A percentile compares a stretch with the other conserved stretches of the same genome.
These are phyloP conservation scores for Penicillium paradoxum DNA, from an alignment of 495 filamentous ascomycete species.

Conservation along the genomic window DNA sequence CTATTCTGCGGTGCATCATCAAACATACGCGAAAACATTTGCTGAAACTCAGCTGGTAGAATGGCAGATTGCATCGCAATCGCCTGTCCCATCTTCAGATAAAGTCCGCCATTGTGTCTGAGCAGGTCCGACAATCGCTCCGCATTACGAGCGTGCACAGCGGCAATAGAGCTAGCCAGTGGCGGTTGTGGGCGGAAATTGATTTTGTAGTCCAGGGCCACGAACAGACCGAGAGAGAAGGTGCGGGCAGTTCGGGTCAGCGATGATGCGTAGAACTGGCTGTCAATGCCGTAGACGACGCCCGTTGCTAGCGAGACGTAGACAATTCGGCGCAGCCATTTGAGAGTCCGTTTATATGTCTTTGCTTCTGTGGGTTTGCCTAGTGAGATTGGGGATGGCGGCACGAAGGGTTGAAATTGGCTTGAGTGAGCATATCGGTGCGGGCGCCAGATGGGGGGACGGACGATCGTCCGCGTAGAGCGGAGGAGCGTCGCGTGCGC, in stretches of 20 bases:
- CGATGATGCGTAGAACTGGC: conserved; percentile 67
- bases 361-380: conserved; percentile 65
- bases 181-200: conserved; percentile 83
- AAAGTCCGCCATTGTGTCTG: conserved; percentile 82
- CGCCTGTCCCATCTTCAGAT: conserved; percentile 96
- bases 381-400: conserved; percentile 75
- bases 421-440: conserved; percentile 25
- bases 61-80: conserved; percentile 97
- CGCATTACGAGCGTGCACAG: conserved; percentile 76
- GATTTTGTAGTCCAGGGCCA: conserved; percentile 90
- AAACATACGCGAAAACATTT: conserved; percentile 94
- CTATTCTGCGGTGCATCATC: conserved; percentile 93
- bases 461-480: conserved; percentile 19
- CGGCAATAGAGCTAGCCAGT: conserved; percentile 58
- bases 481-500: conserved; percentile 27
- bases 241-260: conserved; percentile 77
- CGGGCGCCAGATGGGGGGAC: conserved; percentile 8
- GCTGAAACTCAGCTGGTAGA: conserved; percentile 87
- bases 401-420: conserved; percentile 65
- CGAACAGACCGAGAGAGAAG: conserved; percentile 70
- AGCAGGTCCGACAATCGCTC: conserved; percentile 75
- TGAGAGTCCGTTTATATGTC: conserved; percentile 58
- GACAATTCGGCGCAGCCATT: conserved; percentile 70
- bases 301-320: conserved; percentile 57
- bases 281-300: conserved; percentile 61